These are phyloP conservation scores for Plenodomus tracheiphilus DNA, from an alignment of 2,329 filamentous ascomycete species.

Conservation along the genomic window DNA sequence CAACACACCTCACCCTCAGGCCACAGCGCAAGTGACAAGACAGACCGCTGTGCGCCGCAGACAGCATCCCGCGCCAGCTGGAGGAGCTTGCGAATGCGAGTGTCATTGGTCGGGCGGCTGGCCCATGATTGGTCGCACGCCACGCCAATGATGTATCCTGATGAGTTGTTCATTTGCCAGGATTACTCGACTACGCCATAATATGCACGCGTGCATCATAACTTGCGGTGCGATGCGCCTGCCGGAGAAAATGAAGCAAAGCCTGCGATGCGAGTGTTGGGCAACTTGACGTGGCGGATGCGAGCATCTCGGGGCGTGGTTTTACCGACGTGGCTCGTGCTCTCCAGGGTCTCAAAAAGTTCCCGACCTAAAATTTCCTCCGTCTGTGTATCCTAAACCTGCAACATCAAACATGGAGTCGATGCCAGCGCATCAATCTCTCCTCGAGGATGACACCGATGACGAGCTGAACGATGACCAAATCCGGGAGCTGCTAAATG, in stretches of 20 bases:
- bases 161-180: constrained; percentile 38
- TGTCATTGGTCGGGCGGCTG: constrained; percentile 8
- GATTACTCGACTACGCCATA: constrained; percentile 17
- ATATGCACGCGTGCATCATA: constrained; percentile 31
- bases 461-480: constrained; percentile 64
- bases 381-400: constrained; percentile 23
- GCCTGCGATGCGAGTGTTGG: constrained; percentile 2
- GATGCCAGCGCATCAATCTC: constrained; percentile 41
- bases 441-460: constrained; percentile 39
- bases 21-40: constrained; percentile 18
- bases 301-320: constrained; percentile 6
- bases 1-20: constrained; percentile 25
- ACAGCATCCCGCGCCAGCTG: constrained; percentile 14
- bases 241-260: constrained; percentile 27
- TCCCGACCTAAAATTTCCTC: constrained; percentile 26
- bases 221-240: constrained; percentile 4
- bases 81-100: constrained; percentile 7
- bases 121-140: constrained; percentile 25
- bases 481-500: constrained; percentile 63
- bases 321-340: constrained; percentile 28
- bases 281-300: constrained; percentile 15
- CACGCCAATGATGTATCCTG: constrained; percentile 18
- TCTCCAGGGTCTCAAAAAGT: constrained; percentile 25
- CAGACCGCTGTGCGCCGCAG: not conserved
- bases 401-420: constrained; percentile 39